phyloP scores from a whole-genome alignment of 1,284 basidiomycete species.

The Psilocybe mexicana region DNA sequence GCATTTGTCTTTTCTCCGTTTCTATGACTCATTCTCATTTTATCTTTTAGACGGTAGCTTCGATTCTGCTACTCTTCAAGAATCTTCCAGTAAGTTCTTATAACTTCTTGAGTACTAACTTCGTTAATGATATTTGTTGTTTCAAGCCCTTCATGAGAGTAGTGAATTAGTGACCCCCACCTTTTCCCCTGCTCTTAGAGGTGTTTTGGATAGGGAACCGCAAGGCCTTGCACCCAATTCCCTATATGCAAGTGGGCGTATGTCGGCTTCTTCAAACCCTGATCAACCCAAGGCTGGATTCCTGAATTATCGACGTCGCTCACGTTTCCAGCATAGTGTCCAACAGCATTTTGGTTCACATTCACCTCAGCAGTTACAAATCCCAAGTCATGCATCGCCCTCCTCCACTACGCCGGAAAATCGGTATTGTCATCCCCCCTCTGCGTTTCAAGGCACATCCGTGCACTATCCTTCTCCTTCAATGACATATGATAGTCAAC shows the following conservation, averaged over 20 bases:
- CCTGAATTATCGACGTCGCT: constrained; percentile 22
- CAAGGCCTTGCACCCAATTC: constrained; percentile 15
- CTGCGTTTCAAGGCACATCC: constrained; percentile 23
- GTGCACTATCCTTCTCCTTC: constrained; percentile 27
- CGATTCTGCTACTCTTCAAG: constrained; percentile 10
- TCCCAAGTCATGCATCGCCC: constrained; percentile 16
- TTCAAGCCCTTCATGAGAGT: constrained; percentile 27
- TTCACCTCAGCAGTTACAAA: constrained; percentile 16
- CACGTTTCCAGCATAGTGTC: constrained; percentile 22
- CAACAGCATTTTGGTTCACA: constrained; percentile 17
- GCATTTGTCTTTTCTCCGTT: constrained; percentile 9
- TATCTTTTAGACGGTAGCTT: constrained; percentile 24
- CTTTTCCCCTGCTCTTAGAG: constrained; percentile 12
- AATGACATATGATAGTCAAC: constrained; percentile 34
- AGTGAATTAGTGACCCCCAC: constrained; percentile 15
- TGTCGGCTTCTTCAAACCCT: constrained; percentile 25
- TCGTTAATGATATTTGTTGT: neutral
- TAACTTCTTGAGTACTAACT: constrained; percentile 4
- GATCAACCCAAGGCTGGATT: constrained; percentile 23
- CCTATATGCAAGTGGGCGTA: constrained; percentile 27
- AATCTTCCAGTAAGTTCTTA: constrained; percentile 19
- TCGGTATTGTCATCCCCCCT: constrained; percentile 17
- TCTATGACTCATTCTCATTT: constrained; percentile 25
- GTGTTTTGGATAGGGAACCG: constrained; percentile 6
- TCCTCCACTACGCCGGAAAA: constrained; percentile 22